phyloP scores from a whole-genome alignment of 768 basidiomycete species.

The Pleurotus sapidus region DNA sequence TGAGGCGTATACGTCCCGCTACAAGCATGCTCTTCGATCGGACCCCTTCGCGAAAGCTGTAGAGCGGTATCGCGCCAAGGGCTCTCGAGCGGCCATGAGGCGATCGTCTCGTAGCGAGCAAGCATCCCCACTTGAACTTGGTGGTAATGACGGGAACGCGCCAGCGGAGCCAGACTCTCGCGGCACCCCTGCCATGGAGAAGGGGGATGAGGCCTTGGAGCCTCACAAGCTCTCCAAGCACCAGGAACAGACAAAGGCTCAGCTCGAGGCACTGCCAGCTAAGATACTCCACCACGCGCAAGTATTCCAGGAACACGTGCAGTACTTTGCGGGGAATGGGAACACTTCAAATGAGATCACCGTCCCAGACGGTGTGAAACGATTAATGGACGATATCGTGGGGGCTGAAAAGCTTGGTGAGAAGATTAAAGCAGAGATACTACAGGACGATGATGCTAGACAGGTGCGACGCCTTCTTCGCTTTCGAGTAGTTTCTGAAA shows the following conservation, averaged over 20 bases:
- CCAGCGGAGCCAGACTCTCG: not conserved
- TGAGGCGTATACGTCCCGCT: slow-evolving; percentile 65
- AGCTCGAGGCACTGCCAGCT: slow-evolving; percentile 30
- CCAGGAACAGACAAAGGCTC: slow-evolving; percentile 16
- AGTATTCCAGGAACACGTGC: slow-evolving; percentile 28
- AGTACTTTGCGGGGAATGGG: slow-evolving; percentile 26
- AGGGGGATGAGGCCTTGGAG: not conserved
- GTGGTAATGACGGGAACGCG: not conserved
- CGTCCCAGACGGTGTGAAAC: slow-evolving; percentile 26
- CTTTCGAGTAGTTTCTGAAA: not conserved
- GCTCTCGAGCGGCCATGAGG: not conserved
- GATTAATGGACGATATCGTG: slow-evolving; percentile 30
- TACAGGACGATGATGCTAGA: slow-evolving; percentile 28
- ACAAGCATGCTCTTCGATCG: slow-evolving; percentile 52
- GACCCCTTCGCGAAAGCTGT: slow-evolving; percentile 42
- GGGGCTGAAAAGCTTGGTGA: slow-evolving; percentile 28
- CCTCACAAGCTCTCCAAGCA: slow-evolving; percentile 13
- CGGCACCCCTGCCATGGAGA: not conserved
- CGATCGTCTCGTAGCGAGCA: not conserved
- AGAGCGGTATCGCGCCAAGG: slow-evolving; percentile 32
- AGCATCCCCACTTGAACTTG: not conserved
- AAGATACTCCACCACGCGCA: slow-evolving; percentile 26
- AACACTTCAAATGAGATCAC: slow-evolving; percentile 6
- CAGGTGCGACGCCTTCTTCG: slow-evolving; percentile 20
- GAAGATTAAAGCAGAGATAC: slow-evolving; percentile 27